Percentiles rank a stretch among this genome's conserved stretches.
phyloP scores from a whole-genome alignment of 345 rosid genomes.

The Dipteronia dyeriana region DNA sequence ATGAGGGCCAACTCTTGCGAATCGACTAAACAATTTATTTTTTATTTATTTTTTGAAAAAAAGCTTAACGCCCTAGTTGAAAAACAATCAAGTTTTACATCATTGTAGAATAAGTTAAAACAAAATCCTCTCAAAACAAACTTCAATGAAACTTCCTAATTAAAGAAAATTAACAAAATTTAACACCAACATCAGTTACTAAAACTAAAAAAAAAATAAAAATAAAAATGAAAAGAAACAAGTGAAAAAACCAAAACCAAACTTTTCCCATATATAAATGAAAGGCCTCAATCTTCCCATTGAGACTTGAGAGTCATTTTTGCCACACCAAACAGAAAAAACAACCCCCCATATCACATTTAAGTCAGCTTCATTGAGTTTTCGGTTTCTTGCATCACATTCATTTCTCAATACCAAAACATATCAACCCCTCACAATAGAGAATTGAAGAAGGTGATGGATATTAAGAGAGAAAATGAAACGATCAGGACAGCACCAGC shows the following conservation, averaged over 20 bases:
- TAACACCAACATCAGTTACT: neutral
- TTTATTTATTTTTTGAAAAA: too few relatives aligned
- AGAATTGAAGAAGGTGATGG: neutral
- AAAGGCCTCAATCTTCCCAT: neutral
- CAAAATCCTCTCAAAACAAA: constrained; percentile 6
- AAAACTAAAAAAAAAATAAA: neutral
- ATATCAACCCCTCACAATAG: neutral
- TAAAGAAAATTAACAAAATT: constrained; percentile 4
- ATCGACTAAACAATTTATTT: too few relatives aligned
- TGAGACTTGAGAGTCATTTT: neutral
- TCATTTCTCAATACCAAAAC: neutral
- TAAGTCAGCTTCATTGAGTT: neutral
- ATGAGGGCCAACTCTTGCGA: too few relatives aligned
- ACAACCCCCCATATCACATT: neutral
- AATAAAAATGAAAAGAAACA: neutral
- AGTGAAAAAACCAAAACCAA: neutral
- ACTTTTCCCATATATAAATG: constrained; percentile 1
- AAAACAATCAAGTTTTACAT: too few relatives aligned
- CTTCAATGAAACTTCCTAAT: constrained; percentile 7
- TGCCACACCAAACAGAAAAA: neutral
- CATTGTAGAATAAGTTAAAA: too few relatives aligned
- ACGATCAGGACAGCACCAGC: too few relatives aligned
- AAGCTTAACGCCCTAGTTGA: too few relatives aligned
- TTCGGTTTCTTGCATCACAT: neutral
- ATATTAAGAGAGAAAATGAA: neutral